Base-by-base conservation (phyloP, 164 flowering plant species). In the Nelumbo lutea region DNA sequence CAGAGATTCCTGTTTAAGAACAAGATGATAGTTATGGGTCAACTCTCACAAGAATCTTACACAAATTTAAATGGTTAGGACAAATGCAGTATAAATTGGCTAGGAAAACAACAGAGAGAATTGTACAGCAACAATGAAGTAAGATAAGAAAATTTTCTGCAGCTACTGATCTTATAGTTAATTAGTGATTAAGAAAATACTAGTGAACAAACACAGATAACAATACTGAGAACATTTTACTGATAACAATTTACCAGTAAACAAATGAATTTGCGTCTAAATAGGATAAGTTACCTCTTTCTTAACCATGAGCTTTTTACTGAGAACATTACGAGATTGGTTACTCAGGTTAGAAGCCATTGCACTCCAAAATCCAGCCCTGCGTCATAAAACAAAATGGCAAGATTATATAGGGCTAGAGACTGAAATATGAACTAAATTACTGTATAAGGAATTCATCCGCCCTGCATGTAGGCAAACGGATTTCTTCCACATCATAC, bases 291-390 rank as follows among this genome's bases (percentile, higher is more conserved):
- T 75, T 82, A 91, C 98, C 90, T 95, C 96, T 78, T 90, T 83
- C 72, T 85, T 92, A 64, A 85, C 79, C 97, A 95, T 92, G 75
- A 95, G 77, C 73, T 88, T 95, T 72, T 95, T 95, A 86, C 99
- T 95, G 59, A 92, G 87, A 9, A 95, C 97, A 75, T 95, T 95
- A 59, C 97, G 92, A 44, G 98, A 90, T 75, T 95, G 98, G 78
- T 85, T 85, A 6, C 87, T 80, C 79, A 95, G 70, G 73, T 95
- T 95, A 59, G 99, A 95, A 72, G 99, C 98, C 98, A 92, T 95
- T 61, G 99, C 99, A 83, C 94, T 95, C 96, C 83, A 89, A 78
- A 95, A 95, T 3, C 97, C 97, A 72, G 90, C 85, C 97, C 97
- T 91, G 69, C 70, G 67, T 71, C 64, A 72, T 44, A 41, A 52